A percentile compares a stretch with the other conserved stretches of the same genome.
Conservation (phyloP, 371 early-diverging fungal species). For the Rhizomucor miehei region DNA sequence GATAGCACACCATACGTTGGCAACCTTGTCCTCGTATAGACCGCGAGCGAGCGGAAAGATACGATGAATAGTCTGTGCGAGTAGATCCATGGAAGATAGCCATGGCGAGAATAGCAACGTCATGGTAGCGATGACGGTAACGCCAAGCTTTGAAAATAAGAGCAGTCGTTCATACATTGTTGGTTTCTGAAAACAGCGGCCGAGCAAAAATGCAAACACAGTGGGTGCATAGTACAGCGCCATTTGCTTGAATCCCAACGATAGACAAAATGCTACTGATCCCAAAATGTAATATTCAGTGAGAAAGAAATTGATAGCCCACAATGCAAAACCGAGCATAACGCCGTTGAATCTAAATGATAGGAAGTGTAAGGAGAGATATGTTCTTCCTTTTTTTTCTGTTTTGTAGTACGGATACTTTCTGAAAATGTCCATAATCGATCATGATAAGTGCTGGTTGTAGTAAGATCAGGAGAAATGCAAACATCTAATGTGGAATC, state of each 20-base stretch:
- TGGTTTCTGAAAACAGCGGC: conserved; percentile 58
- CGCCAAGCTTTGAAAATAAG: conserved; percentile 69
- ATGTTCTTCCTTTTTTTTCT: background rate
- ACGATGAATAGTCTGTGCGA: conserved; percentile 78
- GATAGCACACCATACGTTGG: conserved; percentile 94
- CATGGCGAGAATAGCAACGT: conserved; percentile 70
- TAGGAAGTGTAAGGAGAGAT: too few species aligned
- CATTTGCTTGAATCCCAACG: conserved; percentile 95
- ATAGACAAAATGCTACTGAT: conserved; percentile 73
- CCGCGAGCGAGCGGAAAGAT: conserved; percentile 94
- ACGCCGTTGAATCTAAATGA: conserved; percentile 79
- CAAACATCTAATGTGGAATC: conserved; percentile 38
- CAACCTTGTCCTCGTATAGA: conserved; percentile 96
- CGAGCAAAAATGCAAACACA: conserved; percentile 84
- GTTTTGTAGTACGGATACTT: conserved; percentile 9
- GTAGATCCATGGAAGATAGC: conserved; percentile 54
- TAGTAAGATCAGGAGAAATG: conserved; percentile 62
- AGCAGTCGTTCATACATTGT: conserved; percentile 1
- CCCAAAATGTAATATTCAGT: conserved; percentile 64
- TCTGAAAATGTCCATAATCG: conserved; percentile 97
- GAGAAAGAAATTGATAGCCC: conserved; percentile 69
- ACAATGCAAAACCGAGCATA: conserved; percentile 88
- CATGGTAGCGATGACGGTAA: conserved; percentile 72
- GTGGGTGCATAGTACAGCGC: conserved; percentile 90
- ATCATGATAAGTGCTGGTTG: conserved; percentile 88